Evolutionary conservation across 352 stramenopile genomes (phyloP), one percentile per base, ranked within the genome.

Genomic region (Globisporangium alternatum): DNA sequence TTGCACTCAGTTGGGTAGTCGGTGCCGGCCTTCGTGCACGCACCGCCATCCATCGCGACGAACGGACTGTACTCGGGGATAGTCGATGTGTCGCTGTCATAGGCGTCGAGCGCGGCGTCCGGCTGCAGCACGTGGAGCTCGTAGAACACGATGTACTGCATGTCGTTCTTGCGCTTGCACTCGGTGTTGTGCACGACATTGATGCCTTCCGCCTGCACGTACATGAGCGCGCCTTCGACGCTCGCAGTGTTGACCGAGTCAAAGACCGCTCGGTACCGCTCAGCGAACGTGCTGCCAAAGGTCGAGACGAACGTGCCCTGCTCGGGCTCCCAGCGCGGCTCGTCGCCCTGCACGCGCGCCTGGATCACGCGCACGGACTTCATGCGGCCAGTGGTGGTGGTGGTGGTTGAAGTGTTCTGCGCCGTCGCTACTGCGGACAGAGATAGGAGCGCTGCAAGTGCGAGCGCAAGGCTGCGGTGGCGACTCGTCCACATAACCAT

Each of bases 201-300:
- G 62, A 93, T 93, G 28, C 84, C 79, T 58, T 93, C 84, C 2
- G 82, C 79, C 69, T 91, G 82, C 0, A 91, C 80, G 57, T 87
- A 93, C 78, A 87, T 89, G 53, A 93, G 72, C n/a, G 82, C 76
- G 17, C 84, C 84, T 65, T 93, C 84, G 10, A 93, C 79, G n/a
- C 68, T 87, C 22, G 85, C 85, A 8, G 75, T 89, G 66, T 94
- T 92, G 55, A 89, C 75, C 9, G 79, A 82, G 62, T 94, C 85
- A 2, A 93, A 67, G 12, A 72, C 71, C 5, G 64, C 77, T 9
- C 63, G 68, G 64, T 83, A 90, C 33, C 69, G 58, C 39, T 77
- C 62, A 0, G 63, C 64, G 21, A 78, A 78, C n/a, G 62, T 74
- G 22, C 60, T 57, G 54, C 61, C 56, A 55, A 63, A 68, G 35